Conservation (phyloP, 768 basidiomycete species). For the Lactarius hatsudake region DNA sequence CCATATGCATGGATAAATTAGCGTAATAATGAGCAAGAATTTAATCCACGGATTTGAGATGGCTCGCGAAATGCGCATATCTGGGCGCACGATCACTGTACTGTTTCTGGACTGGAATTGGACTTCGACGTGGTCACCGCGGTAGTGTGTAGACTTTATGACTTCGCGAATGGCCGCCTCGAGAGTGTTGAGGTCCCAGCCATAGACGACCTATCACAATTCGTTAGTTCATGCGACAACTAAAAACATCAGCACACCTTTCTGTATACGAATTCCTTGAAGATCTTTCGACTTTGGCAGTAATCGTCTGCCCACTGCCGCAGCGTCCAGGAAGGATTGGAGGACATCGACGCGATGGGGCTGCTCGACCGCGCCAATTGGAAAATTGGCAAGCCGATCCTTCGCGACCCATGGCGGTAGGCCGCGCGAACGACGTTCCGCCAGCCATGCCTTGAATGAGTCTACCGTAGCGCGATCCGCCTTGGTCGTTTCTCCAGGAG, state of each 20-base stretch:
- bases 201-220: slow-evolving; percentile 48
- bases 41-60: slow-evolving; percentile 72
- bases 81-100: slow-evolving; percentile 64
- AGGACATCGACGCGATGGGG: slow-evolving; percentile 22
- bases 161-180: slow-evolving; percentile 38
- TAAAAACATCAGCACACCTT: slow-evolving; percentile 53
- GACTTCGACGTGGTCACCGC: slow-evolving; percentile 46
- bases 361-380: slow-evolving; percentile 4
- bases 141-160: slow-evolving; percentile 42
- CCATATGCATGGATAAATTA: slow-evolving; percentile 83
- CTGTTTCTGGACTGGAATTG: slow-evolving; percentile 46
- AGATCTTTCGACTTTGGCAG: slow-evolving; percentile 60
- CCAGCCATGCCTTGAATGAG: slow-evolving; percentile 43
- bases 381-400: background rate
- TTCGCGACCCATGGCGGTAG: slow-evolving; percentile 47
- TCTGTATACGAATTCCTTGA: slow-evolving; percentile 77
- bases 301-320: slow-evolving; percentile 79
- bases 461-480: slow-evolving; percentile 45
- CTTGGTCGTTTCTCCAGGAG: slow-evolving; percentile 37
- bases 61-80: slow-evolving; percentile 61
- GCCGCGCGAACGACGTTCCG: slow-evolving; percentile 45
- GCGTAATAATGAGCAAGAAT: slow-evolving; percentile 60
- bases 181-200: slow-evolving; percentile 50
- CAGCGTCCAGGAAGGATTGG: slow-evolving; percentile 29
- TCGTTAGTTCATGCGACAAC: background rate